Percentiles rank a stretch among this genome's conserved stretches.
These are phyloP conservation scores for Parasarocladium wereldwijsianum DNA, from an alignment of 2,329 filamentous ascomycete species.

Conservation along the genomic window DNA sequence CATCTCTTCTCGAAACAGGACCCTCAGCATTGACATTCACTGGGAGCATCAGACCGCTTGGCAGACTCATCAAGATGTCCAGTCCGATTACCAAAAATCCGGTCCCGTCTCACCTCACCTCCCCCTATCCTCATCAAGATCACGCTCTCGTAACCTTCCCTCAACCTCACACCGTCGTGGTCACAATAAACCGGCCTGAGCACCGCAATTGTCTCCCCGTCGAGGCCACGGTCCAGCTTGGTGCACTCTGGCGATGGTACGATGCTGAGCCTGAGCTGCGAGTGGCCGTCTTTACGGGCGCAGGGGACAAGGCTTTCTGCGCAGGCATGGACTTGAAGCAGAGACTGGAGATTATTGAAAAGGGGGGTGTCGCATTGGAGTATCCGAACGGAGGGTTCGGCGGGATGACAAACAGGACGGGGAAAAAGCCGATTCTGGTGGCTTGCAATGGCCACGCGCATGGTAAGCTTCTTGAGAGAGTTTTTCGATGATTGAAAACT, in stretches of 20 bases:
- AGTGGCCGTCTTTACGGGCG: slow-evolving; percentile 36
- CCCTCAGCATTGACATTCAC: too few relatives aligned
- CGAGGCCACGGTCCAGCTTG: slow-evolving; percentile 21
- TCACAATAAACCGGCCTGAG: slow-evolving; percentile 27
- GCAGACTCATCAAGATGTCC: slow-evolving; percentile 9
- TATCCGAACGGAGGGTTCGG: slow-evolving; percentile 19
- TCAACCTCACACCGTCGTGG: slow-evolving; percentile 22
- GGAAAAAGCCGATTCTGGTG: slow-evolving; percentile 17
- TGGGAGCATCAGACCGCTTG: too few relatives aligned
- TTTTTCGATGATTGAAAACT: slow-evolving; percentile 6
- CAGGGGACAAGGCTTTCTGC: slow-evolving; percentile 33
- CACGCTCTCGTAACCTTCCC: slow-evolving; percentile 24
- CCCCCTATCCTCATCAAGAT: slow-evolving; percentile 16
- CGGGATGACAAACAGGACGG: slow-evolving; percentile 18
- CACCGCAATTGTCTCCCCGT: slow-evolving; percentile 25
- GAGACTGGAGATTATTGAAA: slow-evolving; percentile 17
- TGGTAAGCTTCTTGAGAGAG: slow-evolving; percentile 10
- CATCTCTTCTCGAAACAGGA: too few relatives aligned
- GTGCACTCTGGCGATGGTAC: slow-evolving; percentile 32
- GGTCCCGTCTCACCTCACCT: slow-evolving; percentile 18
- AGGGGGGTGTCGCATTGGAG: slow-evolving; percentile 13
- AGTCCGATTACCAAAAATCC: slow-evolving; percentile 12
- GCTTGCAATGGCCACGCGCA: slow-evolving; percentile 17
- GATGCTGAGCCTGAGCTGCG: slow-evolving; percentile 32
- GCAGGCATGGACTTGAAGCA: slow-evolving; percentile 39